Conservation (phyloP, 305 asterid genomes). For the Fraxinus sp. region DNA sequence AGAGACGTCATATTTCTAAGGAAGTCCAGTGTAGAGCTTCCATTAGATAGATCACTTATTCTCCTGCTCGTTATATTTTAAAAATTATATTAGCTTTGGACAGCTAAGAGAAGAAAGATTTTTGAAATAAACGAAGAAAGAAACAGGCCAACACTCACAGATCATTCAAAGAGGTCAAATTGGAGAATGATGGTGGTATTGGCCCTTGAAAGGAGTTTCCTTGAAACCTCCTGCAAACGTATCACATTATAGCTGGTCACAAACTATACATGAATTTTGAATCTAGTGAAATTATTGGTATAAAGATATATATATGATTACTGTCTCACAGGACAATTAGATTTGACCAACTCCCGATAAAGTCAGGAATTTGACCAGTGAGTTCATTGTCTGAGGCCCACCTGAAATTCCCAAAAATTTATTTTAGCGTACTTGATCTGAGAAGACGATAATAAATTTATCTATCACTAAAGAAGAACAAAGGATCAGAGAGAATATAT, state of each 20-base stretch:
- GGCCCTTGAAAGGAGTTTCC: slow-evolving; percentile 49
- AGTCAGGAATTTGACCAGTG: slow-evolving; percentile 53
- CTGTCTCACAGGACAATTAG: slow-evolving; percentile 42
- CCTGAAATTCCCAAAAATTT: slow-evolving; percentile 33
- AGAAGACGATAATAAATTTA: slow-evolving; percentile 6
- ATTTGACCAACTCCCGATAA: slow-evolving; percentile 48
- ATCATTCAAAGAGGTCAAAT: slow-evolving; percentile 38
- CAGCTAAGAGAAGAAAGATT: background rate
- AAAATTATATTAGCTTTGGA: slow-evolving; percentile 16
- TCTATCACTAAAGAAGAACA: background rate
- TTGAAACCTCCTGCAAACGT: slow-evolving; percentile 38
- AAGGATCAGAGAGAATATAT: background rate
- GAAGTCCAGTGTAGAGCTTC: slow-evolving; percentile 32
- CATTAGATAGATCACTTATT: slow-evolving; percentile 66
- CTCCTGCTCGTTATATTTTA: slow-evolving; percentile 47
- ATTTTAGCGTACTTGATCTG: background rate
- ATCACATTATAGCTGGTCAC: slow-evolving; percentile 11
- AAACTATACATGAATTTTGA: background rate
- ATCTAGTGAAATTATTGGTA: background rate
- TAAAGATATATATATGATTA: background rate
- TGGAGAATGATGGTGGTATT: slow-evolving; percentile 42
- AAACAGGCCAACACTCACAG: slow-evolving; percentile 27
- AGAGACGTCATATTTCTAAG: slow-evolving; percentile 50
- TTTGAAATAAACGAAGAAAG: background rate
- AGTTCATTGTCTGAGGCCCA: slow-evolving; percentile 51